A percentile compares a stretch with the other conserved stretches of the same genome.
These are phyloP conservation scores for Thecaphora thlaspeos DNA, from an alignment of 1,284 basidiomycete species.

Conservation along the genomic window DNA sequence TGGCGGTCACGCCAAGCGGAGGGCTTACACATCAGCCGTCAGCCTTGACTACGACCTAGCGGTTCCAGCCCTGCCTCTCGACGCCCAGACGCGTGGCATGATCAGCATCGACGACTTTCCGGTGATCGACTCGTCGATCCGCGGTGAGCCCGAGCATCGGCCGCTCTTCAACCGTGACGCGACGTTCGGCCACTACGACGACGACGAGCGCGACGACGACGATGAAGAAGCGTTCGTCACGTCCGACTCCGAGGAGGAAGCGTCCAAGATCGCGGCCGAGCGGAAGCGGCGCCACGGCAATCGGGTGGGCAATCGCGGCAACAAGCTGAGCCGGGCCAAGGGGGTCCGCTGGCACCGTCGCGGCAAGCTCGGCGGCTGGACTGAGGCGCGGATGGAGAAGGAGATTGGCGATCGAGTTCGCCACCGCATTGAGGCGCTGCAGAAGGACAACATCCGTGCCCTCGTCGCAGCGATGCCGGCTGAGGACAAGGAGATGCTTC, in stretches of 20 bases:
- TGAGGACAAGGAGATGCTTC: constrained; percentile 30
- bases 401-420: constrained; percentile 42
- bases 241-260: constrained; percentile 41
- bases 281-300: constrained; percentile 28
- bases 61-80: not conserved
- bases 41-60: not conserved
- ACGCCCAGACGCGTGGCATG: constrained; percentile 6
- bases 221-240: constrained; percentile 6
- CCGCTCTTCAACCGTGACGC: constrained; percentile 8
- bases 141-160: constrained; percentile 23
- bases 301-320: constrained; percentile 49
- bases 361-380: constrained; percentile 51
- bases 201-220: constrained; percentile 6
- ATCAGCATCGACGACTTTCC: constrained; percentile 34
- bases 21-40: not conserved
- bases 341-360: constrained; percentile 51
- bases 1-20: not conserved
- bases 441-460: constrained; percentile 45
- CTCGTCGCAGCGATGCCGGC: constrained; percentile 33
- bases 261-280: constrained; percentile 24
- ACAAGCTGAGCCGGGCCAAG: constrained; percentile 46
- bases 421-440: constrained; percentile 37
- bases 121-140: constrained; percentile 28
- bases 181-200: not conserved
- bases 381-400: constrained; percentile 49